A percentile compares a stretch with the other conserved stretches of the same genome.
These are phyloP conservation scores for Pseudohalonectria lignicola DNA, from an alignment of 2,329 filamentous ascomycete genomes.

Conservation along the genomic window DNA sequence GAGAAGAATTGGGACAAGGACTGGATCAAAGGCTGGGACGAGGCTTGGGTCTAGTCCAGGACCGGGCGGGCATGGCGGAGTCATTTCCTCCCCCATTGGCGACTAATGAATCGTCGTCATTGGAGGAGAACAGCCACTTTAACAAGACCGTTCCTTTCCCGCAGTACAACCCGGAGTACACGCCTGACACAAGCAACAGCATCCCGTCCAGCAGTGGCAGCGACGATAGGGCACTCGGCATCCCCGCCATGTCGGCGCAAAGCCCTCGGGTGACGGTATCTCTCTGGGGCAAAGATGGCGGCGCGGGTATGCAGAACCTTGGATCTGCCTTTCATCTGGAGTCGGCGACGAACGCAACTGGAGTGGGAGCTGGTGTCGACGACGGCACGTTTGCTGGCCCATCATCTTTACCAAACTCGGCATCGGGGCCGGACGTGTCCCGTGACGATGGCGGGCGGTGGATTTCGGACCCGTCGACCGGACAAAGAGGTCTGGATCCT, in stretches of 20 bases:
- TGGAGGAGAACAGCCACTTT: no score
- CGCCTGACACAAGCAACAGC: conserved; percentile 37
- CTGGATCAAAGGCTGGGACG: no score
- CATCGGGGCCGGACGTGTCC: conserved; percentile 10
- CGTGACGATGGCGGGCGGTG: conserved; percentile 31
- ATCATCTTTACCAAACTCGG: no score
- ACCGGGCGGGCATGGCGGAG: no score
- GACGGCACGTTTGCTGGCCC: no score
- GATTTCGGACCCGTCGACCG: conserved; percentile 24
- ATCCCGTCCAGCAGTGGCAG: conserved; percentile 40
- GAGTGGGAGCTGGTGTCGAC: no score
- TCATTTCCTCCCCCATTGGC: no score
- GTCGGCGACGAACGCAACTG: conserved; percentile 15
- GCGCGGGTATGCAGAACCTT: conserved; percentile 7
- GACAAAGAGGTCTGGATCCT: conserved; percentile 36
- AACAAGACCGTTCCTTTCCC: no score
- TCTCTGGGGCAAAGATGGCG: conserved; percentile 36
- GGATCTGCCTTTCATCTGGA: conserved; percentile 1
- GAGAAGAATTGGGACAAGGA: no score
- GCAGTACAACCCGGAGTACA: conserved; percentile 12
- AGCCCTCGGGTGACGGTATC: conserved; percentile 48
- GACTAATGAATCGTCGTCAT: no score
- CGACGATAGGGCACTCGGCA: conserved; percentile 22
- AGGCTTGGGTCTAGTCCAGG: no score
- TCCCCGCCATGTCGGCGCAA: conserved; percentile 29